A percentile compares a stretch with the other conserved stretches of the same genome.
Conservation (phyloP, 768 basidiomycete species). For the Lentinus tigrinus region DNA sequence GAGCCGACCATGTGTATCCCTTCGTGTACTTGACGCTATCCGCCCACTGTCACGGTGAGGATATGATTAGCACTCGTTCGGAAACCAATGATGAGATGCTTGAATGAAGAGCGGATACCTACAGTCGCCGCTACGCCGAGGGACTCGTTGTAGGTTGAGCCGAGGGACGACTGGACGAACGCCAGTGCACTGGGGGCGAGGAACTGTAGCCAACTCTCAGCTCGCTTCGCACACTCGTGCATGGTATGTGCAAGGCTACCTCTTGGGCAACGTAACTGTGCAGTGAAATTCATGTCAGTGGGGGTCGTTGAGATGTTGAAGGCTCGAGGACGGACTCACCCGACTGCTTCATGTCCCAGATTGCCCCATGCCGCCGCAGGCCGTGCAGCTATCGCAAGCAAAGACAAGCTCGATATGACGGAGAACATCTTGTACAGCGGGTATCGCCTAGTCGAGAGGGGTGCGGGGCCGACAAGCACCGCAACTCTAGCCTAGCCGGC, state of each 20-base stretch:
- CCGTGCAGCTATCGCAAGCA: neutral
- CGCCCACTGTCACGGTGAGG: slow-evolving; percentile 41
- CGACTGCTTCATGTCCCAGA: slow-evolving; percentile 26
- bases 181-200: slow-evolving; percentile 46
- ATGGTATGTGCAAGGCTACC: neutral
- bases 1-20: slow-evolving; percentile 28
- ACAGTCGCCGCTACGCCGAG: slow-evolving; percentile 52
- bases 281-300: neutral
- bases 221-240: too few species aligned
- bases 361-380: slow-evolving; percentile 23
- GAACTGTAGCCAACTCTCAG: slow-evolving; percentile 34
- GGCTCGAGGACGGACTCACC: slow-evolving; percentile 16
- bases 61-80: neutral
- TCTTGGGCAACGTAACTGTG: slow-evolving; percentile 18
- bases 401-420: neutral
- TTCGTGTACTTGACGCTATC: slow-evolving; percentile 43
- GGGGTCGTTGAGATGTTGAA: neutral
- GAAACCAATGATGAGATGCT: neutral
- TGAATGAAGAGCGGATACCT: slow-evolving; percentile 2
- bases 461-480: too few species aligned
- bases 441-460: too few species aligned
- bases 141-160: slow-evolving; percentile 41
- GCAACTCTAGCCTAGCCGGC: too few species aligned
- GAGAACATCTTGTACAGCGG: too few species aligned
- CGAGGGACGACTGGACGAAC: slow-evolving; percentile 46